Evolutionary conservation across 352 stramenopile species (phyloP), one percentile per base, ranked within the genome.

Genomic region (Lagenidium giganteum): DNA sequence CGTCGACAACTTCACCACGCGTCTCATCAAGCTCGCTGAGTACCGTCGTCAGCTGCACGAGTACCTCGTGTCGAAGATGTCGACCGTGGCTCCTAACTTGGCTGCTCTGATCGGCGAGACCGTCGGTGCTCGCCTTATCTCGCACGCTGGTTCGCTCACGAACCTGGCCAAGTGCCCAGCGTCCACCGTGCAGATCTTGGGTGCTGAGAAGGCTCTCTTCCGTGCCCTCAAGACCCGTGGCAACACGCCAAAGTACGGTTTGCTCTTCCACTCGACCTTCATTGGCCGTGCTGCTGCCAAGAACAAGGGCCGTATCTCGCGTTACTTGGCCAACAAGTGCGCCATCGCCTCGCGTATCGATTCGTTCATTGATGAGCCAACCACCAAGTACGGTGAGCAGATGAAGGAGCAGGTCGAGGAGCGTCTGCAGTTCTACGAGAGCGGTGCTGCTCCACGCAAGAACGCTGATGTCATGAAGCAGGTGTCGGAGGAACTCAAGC

Each of bases 131-230:
- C 84, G 97, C 28, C 85, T 99, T n/a, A 99, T 99, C 55, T 98
- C 96, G 47, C 98, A 99, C 79, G 96, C 97, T 47, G 88, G 97
- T 35, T 99, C 95, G 50, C 75, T 99, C 36, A 98, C 96, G 50
- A 99, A 98, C 65, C 70, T 99, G 41, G 97, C 97, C 61, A 99
- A 99, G 74, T 98, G 92, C 59, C 97, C 97, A 14, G 97, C 97
- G 26, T 99, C 96, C 41, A 99, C 97, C 9, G 96, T 99, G 33
- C 97, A 99, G 70, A 99, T 99, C 67, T 74, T 99, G 13, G 97
- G 97, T 55, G 97, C 97, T n/a, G 97, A 99, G 73, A 99, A 99
- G 82, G 97, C 97, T 45, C 82, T 99, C 23, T 99, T 99, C 82
- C 91, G 97, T 32, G 97, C 97, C 20, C 88, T 99, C 18, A 99